Evolutionary conservation across 2,329 filamentous ascomycete species (phyloP).

Genomic region (Aspergillus flavus): DNA sequence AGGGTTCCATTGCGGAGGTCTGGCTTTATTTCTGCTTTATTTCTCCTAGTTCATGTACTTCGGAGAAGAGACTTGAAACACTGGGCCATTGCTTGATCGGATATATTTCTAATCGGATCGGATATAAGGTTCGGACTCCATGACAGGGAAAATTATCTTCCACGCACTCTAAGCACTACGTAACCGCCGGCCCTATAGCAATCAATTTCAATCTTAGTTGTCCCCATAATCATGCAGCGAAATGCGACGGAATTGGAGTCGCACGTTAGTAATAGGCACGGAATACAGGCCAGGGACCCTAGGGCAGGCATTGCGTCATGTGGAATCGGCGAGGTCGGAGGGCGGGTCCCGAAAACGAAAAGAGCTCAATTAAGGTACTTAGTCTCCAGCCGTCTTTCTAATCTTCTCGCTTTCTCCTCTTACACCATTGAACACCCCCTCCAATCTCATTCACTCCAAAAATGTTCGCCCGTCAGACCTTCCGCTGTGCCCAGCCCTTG

Average conservation of each 20-base stretch:
- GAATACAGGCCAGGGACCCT: conserved; percentile 7
- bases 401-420: conserved; percentile 10
- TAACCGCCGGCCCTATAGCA: background rate
- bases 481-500: conserved; percentile 67
- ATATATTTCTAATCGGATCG: background rate
- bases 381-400: background rate
- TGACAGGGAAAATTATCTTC: background rate
- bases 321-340: conserved; percentile 16
- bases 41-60: background rate
- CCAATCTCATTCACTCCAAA: conserved; percentile 33
- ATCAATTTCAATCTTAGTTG: background rate
- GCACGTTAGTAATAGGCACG: conserved; percentile 11
- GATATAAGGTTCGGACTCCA: background rate
- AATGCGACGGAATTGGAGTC: background rate
- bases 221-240: background rate
- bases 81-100: background rate
- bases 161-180: background rate
- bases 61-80: background rate
- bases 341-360: conserved; percentile 13
- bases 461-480: conserved; percentile 69
- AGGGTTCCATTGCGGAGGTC: no score
- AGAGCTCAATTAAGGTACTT: conserved; percentile 15
- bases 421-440: conserved; percentile 19
- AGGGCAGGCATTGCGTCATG: conserved; percentile 34
- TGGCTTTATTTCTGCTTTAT: background rate